phyloP scores from a whole-genome alignment of 345 rosid genomes.

The Gynandropsis gynandra region DNA sequence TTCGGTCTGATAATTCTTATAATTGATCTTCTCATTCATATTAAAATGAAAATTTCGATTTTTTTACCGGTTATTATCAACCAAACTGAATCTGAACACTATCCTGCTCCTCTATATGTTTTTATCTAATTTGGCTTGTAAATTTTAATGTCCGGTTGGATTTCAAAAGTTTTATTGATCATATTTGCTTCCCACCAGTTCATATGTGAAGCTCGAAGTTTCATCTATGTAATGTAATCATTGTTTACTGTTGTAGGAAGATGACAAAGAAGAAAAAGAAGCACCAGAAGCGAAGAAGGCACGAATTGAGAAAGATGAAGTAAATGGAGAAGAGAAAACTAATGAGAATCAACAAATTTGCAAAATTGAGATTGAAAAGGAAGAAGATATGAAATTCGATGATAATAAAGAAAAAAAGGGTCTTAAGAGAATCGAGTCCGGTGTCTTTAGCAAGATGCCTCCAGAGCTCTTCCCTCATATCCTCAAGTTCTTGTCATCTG shows the following conservation, averaged over 20 bases:
- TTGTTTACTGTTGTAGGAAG: conserved; percentile 27
- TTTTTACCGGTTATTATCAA: neutral
- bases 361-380: neutral
- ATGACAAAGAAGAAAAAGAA: conserved; percentile 20
- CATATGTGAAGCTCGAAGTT: conserved; percentile 5
- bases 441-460: conserved; percentile 69
- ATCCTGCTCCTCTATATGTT: too few relatives aligned
- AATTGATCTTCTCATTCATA: neutral
- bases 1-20: conserved; percentile 1
- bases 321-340: conserved; percentile 15
- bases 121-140: too few relatives aligned
- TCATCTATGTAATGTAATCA: conserved; percentile 4
- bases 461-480: conserved; percentile 72
- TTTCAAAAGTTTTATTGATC: too few relatives aligned
- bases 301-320: conserved; percentile 29
- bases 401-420: conserved; percentile 12
- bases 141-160: too few relatives aligned
- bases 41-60: neutral
- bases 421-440: conserved; percentile 49
- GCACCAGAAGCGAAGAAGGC: conserved; percentile 46
- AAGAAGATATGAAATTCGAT: conserved; percentile 21
- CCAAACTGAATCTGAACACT: too few relatives aligned
- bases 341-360: neutral
- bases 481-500: conserved; percentile 89
- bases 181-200: too few relatives aligned